Evolutionary conservation across 2,329 filamentous ascomycete species (phyloP).

Genomic region (Penicillium palitans): DNA sequence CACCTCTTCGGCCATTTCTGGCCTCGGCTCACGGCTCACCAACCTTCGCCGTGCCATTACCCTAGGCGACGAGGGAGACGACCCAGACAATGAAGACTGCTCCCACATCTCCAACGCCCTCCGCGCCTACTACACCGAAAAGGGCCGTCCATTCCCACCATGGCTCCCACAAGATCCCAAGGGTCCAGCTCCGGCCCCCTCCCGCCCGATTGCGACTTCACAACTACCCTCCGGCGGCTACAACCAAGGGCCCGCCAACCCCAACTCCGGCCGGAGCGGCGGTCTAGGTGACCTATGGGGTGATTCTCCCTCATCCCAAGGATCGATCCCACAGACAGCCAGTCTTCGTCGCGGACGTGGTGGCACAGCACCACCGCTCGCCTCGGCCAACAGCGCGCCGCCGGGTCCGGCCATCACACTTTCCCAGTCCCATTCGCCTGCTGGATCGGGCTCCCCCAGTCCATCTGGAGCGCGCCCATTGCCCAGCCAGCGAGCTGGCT

Average conservation of each 20-base stretch:
- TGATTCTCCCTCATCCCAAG: slow-evolving; percentile 39
- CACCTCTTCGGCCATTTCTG: slow-evolving; percentile 48
- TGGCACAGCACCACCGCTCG: slow-evolving; percentile 25
- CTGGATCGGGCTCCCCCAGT: slow-evolving; percentile 24
- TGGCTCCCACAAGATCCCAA: slow-evolving; percentile 95
- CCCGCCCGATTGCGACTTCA: slow-evolving; percentile 52
- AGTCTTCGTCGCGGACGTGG: slow-evolving; percentile 42
- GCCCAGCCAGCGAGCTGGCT: slow-evolving; percentile 71
- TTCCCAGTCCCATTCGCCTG: slow-evolving; percentile 29
- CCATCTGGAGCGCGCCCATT: slow-evolving; percentile 56
- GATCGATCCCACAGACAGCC: slow-evolving; percentile 37
- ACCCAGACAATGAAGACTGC: slow-evolving; percentile 68
- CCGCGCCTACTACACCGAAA: slow-evolving; percentile 88
- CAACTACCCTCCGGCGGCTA: slow-evolving; percentile 49
- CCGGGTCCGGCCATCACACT: slow-evolving; percentile 16
- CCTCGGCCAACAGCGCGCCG: slow-evolving; percentile 26
- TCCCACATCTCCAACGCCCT: slow-evolving; percentile 93
- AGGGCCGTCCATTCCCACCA: slow-evolving; percentile 73
- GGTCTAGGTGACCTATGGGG: slow-evolving; percentile 61
- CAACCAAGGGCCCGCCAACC: slow-evolving; percentile 32
- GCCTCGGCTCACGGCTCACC: slow-evolving; percentile 57
- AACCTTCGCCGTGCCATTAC: slow-evolving; percentile 53
- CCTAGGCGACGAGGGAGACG: slow-evolving; percentile 44
- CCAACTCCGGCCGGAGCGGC: slow-evolving; percentile 35
- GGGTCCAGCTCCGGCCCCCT: slow-evolving; percentile 56